Evolutionary conservation across 371 early-diverging fungal species (phyloP), one percentile per base, ranked within the genome.

Genomic region (Syncephalastrum contaminatum): DNA sequence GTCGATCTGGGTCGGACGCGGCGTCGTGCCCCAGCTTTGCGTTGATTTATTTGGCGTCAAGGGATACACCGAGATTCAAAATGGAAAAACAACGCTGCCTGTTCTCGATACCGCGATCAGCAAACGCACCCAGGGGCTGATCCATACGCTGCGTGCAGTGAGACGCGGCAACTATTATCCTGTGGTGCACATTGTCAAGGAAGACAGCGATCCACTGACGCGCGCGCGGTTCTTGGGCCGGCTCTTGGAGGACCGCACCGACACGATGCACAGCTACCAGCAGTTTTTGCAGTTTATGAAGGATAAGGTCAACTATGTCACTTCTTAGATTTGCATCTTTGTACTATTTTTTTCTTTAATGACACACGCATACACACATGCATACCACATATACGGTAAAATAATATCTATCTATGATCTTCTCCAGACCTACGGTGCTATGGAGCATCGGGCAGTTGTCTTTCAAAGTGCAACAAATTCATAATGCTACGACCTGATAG

Each of bases 181-280:
- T 19, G 76, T 83, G 40, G 45, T 84, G 13, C 90, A 88, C 60
- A 69, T 96, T 43, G 86, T 95, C 53, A 91, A 91, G 69, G 97
- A 97, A 71, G 96, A 97, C 60, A 92, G 92, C 8, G 94, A 95
- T 62, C 90, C 91, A 15, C 72, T 76, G 5, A 60, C 95, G 58
- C 80, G 94, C 19, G 73, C 89, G 68, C 81, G 87, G 91, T 91
- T 96, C 80, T 57, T 93, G 66, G 82, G 89, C 41, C 89, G 92
- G 58, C 69, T 98, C 64, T 79, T 96, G 42, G 95, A 96, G 73
- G 98, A 97, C 67, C 87, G 94, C 53, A 86, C 87, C n/a, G 90
- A 93, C 40, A 81, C 76, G 43, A 70, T 81, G 15, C 75, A 85
- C 73, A 89, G 91, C 56, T 97, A 96, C 67, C 86, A 91, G 55